Conservation (phyloP, 2,329 filamentous ascomycete species). For the Fusarium nygamai region DNA sequence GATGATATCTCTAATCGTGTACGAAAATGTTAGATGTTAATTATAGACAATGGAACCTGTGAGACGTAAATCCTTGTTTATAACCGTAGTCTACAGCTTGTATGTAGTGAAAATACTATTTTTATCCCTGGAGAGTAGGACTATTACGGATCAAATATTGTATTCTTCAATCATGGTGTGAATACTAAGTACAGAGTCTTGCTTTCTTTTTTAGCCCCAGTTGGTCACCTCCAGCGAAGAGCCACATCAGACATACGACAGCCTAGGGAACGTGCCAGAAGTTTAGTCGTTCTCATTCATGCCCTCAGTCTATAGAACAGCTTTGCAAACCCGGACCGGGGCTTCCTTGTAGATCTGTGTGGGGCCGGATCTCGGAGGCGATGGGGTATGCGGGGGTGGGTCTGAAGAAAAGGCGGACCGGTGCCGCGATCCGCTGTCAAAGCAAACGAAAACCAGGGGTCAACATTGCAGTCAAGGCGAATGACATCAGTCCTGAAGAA, state of each 20-base stretch:
- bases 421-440: slow-evolving; percentile 15
- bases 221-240: not conserved
- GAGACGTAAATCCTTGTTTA: not conserved
- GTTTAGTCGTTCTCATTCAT: not conserved
- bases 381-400: not conserved
- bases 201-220: not conserved
- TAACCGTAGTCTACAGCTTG: not conserved
- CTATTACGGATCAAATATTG: not conserved
- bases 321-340: not conserved
- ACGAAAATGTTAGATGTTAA: not conserved
- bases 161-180: not conserved
- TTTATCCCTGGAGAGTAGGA: not conserved
- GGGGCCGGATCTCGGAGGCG: slow-evolving; percentile 5
- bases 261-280: not conserved
- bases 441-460: not conserved
- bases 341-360: not conserved
- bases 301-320: not conserved
- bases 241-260: not conserved
- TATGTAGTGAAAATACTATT: not conserved
- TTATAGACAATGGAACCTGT: not conserved
- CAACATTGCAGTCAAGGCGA: not conserved
- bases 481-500: not conserved
- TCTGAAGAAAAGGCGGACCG: not conserved
- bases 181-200: not conserved
- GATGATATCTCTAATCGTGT: not conserved